Base-by-base conservation (phyloP, 2,329 filamentous ascomycete species). In the Xylaria sp. region DNA sequence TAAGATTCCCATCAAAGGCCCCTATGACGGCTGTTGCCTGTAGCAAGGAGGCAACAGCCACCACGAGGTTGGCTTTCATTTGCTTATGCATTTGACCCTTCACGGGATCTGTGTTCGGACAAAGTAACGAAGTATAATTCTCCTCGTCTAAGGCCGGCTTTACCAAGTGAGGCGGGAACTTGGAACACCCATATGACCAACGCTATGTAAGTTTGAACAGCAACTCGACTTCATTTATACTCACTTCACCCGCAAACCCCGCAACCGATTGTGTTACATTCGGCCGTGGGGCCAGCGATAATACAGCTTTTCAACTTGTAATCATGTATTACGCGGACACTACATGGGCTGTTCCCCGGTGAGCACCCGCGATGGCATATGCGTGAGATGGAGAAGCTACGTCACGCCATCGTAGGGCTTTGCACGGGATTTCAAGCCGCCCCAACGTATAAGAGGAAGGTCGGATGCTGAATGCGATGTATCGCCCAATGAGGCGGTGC, bases 1-100 rank as follows among this genome's bases (percentile, higher is more conserved):
- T 90, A 62, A 90, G 72, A 71, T 90, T 90, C 3, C 74, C 74
- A 55, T 68, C 65, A 43, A 74, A 73, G 19, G 46, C 55, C 4
- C 64, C 70, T 21, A 40, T 49, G 15, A 60, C 67, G 3, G 58
- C 9, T 11, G 51, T 51, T 4, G 58, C 54, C 29, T 58, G 54
- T 23, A 67, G 25, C 9, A 65, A 25, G 11, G 56, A n/a, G 25
- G 38, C 33, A 13, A 44, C 27, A 15, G 46, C 38, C 3, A 33
- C 38, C 11, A 21, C 23, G 15, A 65, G 3, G 25, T 17, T 41
- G 19, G 33, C 11, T 17, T 21, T 33, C 11, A 31, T 25, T 41
- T 33, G 40, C 33, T n/a, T 25, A 3, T 48, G 35, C 64, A 64
- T 66, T 33, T 48, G 44, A 23, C 17, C 8, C 29, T 15, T 48